Percentiles rank a stretch among this genome's conserved stretches.
These are phyloP conservation scores for Xylaria palmicola DNA, from an alignment of 495 filamentous ascomycete species.

Conservation along the genomic window DNA sequence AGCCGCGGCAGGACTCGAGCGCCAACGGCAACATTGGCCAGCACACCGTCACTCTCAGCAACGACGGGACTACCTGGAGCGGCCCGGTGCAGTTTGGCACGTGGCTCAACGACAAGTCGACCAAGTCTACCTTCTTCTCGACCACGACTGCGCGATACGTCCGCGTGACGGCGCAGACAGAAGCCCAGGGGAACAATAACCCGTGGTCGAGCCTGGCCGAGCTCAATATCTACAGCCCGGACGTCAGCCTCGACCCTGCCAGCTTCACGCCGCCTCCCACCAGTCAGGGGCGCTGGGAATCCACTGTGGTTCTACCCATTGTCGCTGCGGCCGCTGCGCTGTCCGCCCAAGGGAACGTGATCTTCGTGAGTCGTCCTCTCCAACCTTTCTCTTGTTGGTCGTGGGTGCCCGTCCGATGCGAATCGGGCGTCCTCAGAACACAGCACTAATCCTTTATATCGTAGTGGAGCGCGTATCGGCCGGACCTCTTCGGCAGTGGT, in stretches of 20 bases:
- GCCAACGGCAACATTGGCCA: conserved; percentile 39
- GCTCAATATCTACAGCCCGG: conserved; percentile 11
- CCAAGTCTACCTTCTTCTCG: conserved; percentile 42
- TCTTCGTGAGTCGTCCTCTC: conserved; percentile 5
- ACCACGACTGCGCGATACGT: conserved; percentile 42
- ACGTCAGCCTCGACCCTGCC: conserved; percentile 5
- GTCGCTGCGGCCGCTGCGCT: conserved; percentile 39
- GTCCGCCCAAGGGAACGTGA: conserved; percentile 5
- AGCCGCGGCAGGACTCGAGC: conserved; percentile 33
- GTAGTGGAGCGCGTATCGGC: conserved; percentile 11
- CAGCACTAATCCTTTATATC: background rate
- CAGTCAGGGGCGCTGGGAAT: conserved; percentile 45
- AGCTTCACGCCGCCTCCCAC: conserved; percentile 17
- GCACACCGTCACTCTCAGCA: conserved; percentile 42
- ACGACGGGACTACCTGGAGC: conserved; percentile 37
- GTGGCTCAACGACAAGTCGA: conserved; percentile 40
- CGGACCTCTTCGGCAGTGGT: conserved; percentile 14
- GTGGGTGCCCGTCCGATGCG: no score
- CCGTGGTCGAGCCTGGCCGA: conserved; percentile 38
- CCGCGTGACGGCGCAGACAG: conserved; percentile 33
- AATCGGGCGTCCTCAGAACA: no score
- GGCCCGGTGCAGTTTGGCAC: conserved; percentile 44
- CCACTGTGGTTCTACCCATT: conserved; percentile 53
- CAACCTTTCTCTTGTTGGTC: background rate
- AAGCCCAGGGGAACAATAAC: conserved; percentile 34